phyloP scores from a whole-genome alignment of 179 eudicot genomes.

The Gypsophila paniculata region DNA sequence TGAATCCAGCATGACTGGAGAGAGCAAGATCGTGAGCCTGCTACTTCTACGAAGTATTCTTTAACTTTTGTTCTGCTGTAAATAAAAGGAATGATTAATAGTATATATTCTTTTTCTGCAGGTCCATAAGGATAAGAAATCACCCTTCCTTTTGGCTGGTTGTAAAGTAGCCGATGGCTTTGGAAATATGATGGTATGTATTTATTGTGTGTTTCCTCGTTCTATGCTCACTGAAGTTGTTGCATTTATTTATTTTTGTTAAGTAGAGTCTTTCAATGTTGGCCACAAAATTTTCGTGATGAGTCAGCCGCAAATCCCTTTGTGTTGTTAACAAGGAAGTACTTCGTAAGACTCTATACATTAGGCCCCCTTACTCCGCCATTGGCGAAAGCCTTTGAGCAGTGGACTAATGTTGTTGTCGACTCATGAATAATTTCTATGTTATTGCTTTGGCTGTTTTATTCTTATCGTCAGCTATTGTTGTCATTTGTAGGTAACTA shows the following conservation, averaged over 20 bases:
- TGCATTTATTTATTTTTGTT: too few species aligned
- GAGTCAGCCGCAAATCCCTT: too few species aligned
- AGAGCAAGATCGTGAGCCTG: slow-evolving; percentile 82
- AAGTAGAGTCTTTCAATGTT: neutral
- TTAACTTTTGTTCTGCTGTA: neutral
- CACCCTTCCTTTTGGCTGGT: slow-evolving; percentile 80
- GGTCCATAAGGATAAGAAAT: slow-evolving; percentile 65
- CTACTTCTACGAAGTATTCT: too few species aligned
- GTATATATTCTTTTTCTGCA: slow-evolving; percentile 27
- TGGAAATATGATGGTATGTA: slow-evolving; percentile 80
- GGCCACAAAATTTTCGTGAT: too few species aligned
- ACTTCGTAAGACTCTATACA: too few species aligned
- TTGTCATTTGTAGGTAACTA: slow-evolving; percentile 52
- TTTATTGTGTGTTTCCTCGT: neutral
- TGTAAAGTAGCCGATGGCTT: slow-evolving; percentile 95
- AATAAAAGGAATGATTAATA: slow-evolving; percentile 17
- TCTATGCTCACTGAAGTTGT: neutral
- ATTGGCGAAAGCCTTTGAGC: neutral
- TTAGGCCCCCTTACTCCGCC: neutral
- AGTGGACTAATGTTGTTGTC: neutral
- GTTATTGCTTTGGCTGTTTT: neutral
- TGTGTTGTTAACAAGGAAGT: too few species aligned
- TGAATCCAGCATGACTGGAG: slow-evolving; percentile 98
- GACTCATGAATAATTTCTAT: neutral
- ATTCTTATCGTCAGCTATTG: slow-evolving; percentile 5